A percentile compares a stretch with the other conserved stretches of the same genome.
phyloP scores from a whole-genome alignment of 2,329 filamentous ascomycete species.

The Emmonsia crescens region DNA sequence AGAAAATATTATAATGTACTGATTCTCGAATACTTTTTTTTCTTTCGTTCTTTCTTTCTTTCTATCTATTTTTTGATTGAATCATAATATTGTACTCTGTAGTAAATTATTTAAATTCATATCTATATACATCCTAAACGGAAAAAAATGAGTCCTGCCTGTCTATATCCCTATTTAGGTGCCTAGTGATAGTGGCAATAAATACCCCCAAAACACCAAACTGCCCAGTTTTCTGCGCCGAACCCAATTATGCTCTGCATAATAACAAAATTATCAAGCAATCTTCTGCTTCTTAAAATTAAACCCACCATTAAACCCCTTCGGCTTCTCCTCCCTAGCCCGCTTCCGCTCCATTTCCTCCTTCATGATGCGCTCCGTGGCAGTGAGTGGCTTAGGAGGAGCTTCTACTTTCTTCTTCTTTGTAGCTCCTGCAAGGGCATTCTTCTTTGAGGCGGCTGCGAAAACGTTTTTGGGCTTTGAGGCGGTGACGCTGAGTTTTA shows the following conservation, averaged over 20 bases:
- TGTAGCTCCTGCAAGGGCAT: background rate
- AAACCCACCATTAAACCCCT: background rate
- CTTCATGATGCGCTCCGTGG: slow-evolving; percentile 13
- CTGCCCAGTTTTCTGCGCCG: background rate
- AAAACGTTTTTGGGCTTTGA: slow-evolving; percentile 14
- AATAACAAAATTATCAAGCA: slow-evolving; percentile 3
- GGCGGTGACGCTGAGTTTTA: slow-evolving; percentile 5
- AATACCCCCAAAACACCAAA: background rate
- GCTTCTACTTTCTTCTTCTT: slow-evolving; percentile 10
- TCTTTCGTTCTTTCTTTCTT: background rate
- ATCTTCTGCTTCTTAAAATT: slow-evolving; percentile 11
- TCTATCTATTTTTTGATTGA: background rate
- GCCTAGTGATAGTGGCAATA: background rate
- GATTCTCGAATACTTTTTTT: background rate
- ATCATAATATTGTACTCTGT: background rate
- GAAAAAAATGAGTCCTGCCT: background rate
- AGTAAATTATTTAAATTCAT: background rate
- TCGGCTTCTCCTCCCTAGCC: background rate
- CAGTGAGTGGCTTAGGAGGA: slow-evolving; percentile 9
- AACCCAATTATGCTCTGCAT: background rate
- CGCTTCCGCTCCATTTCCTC: slow-evolving; percentile 14
- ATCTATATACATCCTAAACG: background rate
- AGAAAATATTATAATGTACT: background rate
- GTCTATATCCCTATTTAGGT: background rate
- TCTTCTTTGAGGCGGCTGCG: slow-evolving; percentile 11